Percentiles rank a stretch among this genome's conserved stretches.
phyloP scores from a whole-genome alignment of 805 yeast species.

The Nakazawaea laoshanensis region DNA sequence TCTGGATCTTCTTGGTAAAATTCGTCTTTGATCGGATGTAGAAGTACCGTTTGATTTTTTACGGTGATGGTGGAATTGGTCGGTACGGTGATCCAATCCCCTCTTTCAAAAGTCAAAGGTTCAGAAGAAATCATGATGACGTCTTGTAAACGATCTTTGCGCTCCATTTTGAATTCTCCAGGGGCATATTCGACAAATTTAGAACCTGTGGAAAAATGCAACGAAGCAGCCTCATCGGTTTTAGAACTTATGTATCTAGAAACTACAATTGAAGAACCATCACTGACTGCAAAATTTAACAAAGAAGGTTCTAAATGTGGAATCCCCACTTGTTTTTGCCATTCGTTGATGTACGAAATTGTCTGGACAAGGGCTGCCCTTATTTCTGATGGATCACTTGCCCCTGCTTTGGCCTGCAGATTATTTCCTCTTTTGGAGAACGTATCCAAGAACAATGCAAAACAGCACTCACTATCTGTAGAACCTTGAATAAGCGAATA shows the following conservation, averaged over 20 bases:
- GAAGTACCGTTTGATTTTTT: slow-evolving; percentile 73
- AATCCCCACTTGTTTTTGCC: slow-evolving; percentile 59
- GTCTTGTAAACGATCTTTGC: slow-evolving; percentile 86
- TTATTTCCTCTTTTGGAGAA: slow-evolving; percentile 69
- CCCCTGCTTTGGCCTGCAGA: slow-evolving; percentile 38
- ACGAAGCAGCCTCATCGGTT: slow-evolving; percentile 92
- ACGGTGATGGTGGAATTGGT: slow-evolving; percentile 82
- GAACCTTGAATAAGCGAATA: slow-evolving; percentile 82
- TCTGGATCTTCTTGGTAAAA: slow-evolving; percentile 70
- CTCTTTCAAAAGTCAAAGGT: slow-evolving; percentile 92
- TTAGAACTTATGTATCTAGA: slow-evolving; percentile 83
- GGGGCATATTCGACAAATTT: slow-evolving; percentile 84
- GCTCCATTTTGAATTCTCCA: slow-evolving; percentile 90
- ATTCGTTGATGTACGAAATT: slow-evolving; percentile 64
- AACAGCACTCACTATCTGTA: slow-evolving; percentile 93
- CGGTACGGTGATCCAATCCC: slow-evolving; percentile 97
- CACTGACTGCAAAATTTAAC: slow-evolving; percentile 90
- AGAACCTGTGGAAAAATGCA: slow-evolving; percentile 92
- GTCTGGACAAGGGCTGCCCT: slow-evolving; percentile 67
- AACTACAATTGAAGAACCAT: slow-evolving; percentile 80
- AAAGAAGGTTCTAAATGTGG: slow-evolving; percentile 65
- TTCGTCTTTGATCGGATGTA: slow-evolving; percentile 90
- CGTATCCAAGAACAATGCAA: slow-evolving; percentile 79
- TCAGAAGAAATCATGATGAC: slow-evolving; percentile 94
- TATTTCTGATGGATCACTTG: slow-evolving; percentile 46